These are phyloP conservation scores for Fusarium brevicatenulatum DNA, from an alignment of 2,329 filamentous ascomycete species.

Conservation along the genomic window DNA sequence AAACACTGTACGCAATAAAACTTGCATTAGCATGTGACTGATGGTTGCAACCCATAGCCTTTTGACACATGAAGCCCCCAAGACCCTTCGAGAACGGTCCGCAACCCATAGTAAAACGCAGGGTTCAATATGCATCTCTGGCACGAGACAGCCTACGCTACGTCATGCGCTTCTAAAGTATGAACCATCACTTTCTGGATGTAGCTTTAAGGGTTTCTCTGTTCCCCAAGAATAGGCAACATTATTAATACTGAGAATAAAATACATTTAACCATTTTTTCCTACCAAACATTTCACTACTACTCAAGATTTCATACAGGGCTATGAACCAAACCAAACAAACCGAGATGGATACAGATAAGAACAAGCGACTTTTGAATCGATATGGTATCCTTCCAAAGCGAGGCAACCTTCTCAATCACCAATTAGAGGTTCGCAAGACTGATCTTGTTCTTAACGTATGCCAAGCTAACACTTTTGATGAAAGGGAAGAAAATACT, in stretches of 20 bases:
- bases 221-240: background rate
- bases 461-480: background rate
- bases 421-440: slow-evolving; percentile 26
- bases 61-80: background rate
- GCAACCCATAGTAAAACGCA: background rate
- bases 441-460: background rate
- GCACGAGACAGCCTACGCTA: background rate
- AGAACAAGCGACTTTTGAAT: background rate
- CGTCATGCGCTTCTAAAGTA: background rate
- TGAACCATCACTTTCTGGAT: background rate
- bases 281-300: too few species aligned
- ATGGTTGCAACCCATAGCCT: background rate
- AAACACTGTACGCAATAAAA: background rate
- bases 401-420: slow-evolving; percentile 25
- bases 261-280: background rate
- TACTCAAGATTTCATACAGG: background rate
- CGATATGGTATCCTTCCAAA: slow-evolving; percentile 20
- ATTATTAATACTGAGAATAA: background rate
- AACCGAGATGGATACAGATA: background rate
- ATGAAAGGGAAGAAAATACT: slow-evolving; percentile 25
- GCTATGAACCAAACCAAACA: background rate
- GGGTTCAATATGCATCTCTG: background rate
- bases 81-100: background rate
- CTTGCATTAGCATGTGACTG: background rate
- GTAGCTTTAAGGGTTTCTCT: background rate